A percentile compares a stretch with the other conserved stretches of the same genome.
phyloP scores from a whole-genome alignment of 208 protist genomes.

The Acanthamoeba rhysodes region DNA sequence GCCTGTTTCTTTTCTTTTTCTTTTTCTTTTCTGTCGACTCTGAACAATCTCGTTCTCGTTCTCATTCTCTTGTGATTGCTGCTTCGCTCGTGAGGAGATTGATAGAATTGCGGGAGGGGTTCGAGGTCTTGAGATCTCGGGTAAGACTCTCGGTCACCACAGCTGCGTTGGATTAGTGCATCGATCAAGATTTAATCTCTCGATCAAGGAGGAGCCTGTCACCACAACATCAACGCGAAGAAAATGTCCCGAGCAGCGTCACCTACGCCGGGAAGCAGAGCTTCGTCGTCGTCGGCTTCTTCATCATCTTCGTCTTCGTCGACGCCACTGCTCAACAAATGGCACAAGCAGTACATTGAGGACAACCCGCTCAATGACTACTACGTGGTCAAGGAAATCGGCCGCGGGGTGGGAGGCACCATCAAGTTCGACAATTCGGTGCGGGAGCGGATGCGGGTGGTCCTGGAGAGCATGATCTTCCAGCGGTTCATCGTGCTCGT shows the following conservation, averaged over 20 bases:
- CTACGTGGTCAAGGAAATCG: not conserved
- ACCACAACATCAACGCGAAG: not conserved
- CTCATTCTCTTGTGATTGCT: too few relatives aligned
- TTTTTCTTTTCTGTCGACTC: not conserved
- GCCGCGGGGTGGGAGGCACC: not conserved
- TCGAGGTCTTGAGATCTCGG: too few relatives aligned
- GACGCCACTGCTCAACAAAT: not conserved
- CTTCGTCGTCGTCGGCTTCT: not conserved
- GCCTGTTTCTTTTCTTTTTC: not conserved
- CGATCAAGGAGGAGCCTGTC: not conserved
- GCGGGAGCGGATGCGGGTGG: not conserved
- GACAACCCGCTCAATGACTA: not conserved
- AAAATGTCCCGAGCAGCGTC: not conserved
- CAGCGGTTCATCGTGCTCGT: slow-evolving; percentile 42
- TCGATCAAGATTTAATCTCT: not conserved
- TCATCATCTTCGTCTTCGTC: not conserved
- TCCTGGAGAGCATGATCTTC: slow-evolving; percentile 41
- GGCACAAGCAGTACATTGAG: slow-evolving; percentile 1
- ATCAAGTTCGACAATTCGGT: slow-evolving; percentile 50
- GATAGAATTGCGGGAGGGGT: not conserved
- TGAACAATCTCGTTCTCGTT: too few relatives aligned
- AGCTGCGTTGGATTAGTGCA: not conserved
- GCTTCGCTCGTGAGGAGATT: not conserved
- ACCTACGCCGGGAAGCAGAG: not conserved
- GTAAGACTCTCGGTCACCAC: too few relatives aligned